phyloP scores from a whole-genome alignment of 768 basidiomycete species.

The Mrakia frigida region DNA sequence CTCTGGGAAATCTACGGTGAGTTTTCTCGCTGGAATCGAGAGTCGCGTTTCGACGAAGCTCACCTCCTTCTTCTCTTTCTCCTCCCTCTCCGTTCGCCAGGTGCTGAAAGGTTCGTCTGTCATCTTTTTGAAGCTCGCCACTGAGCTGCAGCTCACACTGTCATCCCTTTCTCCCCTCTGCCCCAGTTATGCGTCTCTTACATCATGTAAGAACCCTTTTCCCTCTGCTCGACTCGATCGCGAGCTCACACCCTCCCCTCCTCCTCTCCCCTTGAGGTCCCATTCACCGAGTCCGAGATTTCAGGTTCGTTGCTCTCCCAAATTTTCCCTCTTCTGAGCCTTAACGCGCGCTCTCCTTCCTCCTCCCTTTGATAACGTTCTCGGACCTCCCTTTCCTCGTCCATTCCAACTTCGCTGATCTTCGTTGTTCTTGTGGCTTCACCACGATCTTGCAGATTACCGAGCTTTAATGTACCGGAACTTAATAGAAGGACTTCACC shows the following conservation, averaged over 20 bases:
- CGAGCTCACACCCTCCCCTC: too few species aligned
- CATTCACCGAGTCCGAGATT: neutral
- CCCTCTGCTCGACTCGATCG: too few species aligned
- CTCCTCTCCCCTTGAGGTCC: neutral
- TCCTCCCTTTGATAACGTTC: neutral
- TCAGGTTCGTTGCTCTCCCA: neutral
- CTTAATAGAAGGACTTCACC: neutral
- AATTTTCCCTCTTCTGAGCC: neutral
- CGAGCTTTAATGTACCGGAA: neutral
- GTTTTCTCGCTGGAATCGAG: neutral
- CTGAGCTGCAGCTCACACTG: neutral
- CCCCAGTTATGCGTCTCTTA: neutral
- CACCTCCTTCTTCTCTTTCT: neutral
- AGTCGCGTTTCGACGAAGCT: neutral
- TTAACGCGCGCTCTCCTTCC: neutral
- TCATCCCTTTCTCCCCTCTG: neutral
- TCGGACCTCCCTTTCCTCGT: neutral
- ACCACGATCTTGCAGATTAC: neutral
- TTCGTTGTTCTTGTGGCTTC: neutral
- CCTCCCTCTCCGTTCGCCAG: neutral
- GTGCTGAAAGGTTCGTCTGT: neutral
- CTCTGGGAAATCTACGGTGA: neutral
- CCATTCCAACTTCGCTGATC: neutral
- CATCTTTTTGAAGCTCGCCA: neutral
- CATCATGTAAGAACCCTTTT: neutral